Base-by-base conservation (phyloP, 192 early-diverging fungal genomes). In the Backusella tarrabulga region DNA sequence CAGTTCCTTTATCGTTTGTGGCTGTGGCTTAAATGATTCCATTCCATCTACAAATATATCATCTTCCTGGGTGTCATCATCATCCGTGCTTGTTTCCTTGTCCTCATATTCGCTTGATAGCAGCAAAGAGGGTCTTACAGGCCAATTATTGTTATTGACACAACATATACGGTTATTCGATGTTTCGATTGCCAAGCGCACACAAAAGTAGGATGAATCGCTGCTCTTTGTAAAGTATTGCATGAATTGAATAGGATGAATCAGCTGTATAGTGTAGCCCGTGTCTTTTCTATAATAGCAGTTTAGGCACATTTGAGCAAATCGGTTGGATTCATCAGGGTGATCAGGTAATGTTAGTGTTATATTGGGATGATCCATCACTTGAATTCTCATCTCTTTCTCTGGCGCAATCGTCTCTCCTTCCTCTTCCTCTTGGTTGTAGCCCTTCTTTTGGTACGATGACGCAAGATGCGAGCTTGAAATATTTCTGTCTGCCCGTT, bases 1-100 rank as follows among this genome's bases (percentile, higher is more conserved):
- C 50, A 15, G 19, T 41, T 70, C n/a, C 0, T 23, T 38, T 21
- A 21, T n/a, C 1, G 21, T 4, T 6, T 41, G 23, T 40, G 35
- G 2, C 9, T 19, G 41, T 21, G 14, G 12, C n/a, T 50, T 12
- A 34, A 41, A 50, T 15, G 71, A 32, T 50, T 72, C 71, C 71
- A 72, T 72, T 6, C 44, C 71, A 72, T 72, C 71, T 1, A 50
- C 71, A 72, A 72, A 72, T 42, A 72, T 72, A 50, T 72, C 40
- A 7, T 42, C 68, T 7, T 70, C 68, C 1, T 68, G 29, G 17
- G 23, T 21, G 21, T 70, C 71, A 50, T 72, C 38, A 2, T 35
- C 68, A 26, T 38, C 38, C 15, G 35, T 23, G 17, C n/a, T 70
- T 5, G 15, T 50, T 15, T 46, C 68, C n/a, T 70, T 41, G 29